A percentile compares a stretch with the other conserved stretches of the same genome.
phyloP scores from a whole-genome alignment of 225 moss, liverwort and hornwort genomes.

The Sphagnum contortum region DNA sequence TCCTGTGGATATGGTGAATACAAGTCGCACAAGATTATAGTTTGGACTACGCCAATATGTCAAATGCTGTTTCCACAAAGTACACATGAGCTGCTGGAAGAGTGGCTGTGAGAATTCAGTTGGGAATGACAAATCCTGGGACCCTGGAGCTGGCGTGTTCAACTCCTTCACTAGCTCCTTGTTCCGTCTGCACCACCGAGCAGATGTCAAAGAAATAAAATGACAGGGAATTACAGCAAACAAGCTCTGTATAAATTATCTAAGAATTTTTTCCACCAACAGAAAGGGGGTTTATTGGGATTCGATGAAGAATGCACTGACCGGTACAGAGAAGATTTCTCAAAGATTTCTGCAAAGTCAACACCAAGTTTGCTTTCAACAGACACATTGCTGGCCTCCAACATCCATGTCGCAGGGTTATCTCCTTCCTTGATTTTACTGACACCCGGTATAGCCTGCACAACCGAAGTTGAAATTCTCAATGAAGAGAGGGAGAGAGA shows the following conservation, averaged over 20 bases:
- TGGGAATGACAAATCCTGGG: neutral
- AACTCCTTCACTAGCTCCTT: slow-evolving; percentile 2
- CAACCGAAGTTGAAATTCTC: no score
- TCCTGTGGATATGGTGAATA: neutral
- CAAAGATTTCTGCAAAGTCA: neutral
- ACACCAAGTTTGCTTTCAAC: neutral
- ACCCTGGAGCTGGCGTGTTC: neutral
- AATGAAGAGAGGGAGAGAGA: no score
- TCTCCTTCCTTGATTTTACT: slow-evolving; percentile 1
- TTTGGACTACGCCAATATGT: slow-evolving; percentile 7
- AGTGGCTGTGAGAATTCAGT: slow-evolving; percentile 1
- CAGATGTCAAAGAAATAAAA: neutral
- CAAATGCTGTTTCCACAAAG: slow-evolving; percentile 5
- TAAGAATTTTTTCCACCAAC: no score
- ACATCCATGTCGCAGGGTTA: slow-evolving; percentile 5
- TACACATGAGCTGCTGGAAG: neutral
- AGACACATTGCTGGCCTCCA: neutral
- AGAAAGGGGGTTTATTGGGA: no score
- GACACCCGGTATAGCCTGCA: slow-evolving; percentile 4
- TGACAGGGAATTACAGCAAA: no score
- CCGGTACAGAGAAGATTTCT: neutral
- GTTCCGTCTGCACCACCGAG: neutral
- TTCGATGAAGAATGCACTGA: neutral
- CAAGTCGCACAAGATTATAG: slow-evolving; percentile 2
- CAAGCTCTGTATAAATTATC: no score